Evolutionary conservation across 345 rosid genomes (phyloP).

Genomic region (Diplotaxis tenuifolia): DNA sequence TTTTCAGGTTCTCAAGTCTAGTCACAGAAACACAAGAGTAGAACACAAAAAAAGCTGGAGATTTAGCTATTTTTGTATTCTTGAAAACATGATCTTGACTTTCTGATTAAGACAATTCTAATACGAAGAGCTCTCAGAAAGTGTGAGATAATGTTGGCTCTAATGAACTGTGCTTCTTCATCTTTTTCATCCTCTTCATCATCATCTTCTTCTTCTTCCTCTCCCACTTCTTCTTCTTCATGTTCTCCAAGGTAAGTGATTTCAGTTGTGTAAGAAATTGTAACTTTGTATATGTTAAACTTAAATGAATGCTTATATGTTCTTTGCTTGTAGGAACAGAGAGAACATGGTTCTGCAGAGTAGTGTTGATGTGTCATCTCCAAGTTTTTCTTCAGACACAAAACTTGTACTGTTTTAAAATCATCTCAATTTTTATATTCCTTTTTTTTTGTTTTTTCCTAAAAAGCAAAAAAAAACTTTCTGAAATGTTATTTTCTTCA

Average conservation of each 20-base stretch:
- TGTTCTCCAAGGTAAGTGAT: slow-evolving; percentile 39
- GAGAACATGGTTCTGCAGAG: slow-evolving; percentile 41
- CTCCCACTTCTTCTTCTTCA: slow-evolving; percentile 40
- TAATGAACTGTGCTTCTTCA: slow-evolving; percentile 46
- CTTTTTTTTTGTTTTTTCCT: background rate
- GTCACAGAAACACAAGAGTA: slow-evolving; percentile 7
- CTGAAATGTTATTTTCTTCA: slow-evolving; percentile 8
- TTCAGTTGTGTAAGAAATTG: background rate
- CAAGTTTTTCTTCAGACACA: slow-evolving; percentile 40
- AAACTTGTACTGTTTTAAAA: slow-evolving; percentile 47
- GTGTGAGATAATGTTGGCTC: slow-evolving; percentile 49
- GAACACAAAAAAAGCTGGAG: slow-evolving; percentile 20
- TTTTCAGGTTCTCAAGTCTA: slow-evolving; percentile 24
- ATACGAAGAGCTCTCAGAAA: slow-evolving; percentile 3
- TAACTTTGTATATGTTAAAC: background rate
- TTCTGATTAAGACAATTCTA: slow-evolving; percentile 2
- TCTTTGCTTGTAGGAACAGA: slow-evolving; percentile 11
- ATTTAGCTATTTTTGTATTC: slow-evolving; percentile 10
- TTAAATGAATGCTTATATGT: background rate
- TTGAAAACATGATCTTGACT: slow-evolving; percentile 22
- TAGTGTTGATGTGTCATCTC: slow-evolving; percentile 43
- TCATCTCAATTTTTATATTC: background rate
- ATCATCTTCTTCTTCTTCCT: slow-evolving; percentile 40
- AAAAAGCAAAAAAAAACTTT: background rate
- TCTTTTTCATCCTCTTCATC: slow-evolving; percentile 44